phyloP scores from a whole-genome alignment of 1,139 yeast genomes.

The Yamadazyma epiphylla region DNA sequence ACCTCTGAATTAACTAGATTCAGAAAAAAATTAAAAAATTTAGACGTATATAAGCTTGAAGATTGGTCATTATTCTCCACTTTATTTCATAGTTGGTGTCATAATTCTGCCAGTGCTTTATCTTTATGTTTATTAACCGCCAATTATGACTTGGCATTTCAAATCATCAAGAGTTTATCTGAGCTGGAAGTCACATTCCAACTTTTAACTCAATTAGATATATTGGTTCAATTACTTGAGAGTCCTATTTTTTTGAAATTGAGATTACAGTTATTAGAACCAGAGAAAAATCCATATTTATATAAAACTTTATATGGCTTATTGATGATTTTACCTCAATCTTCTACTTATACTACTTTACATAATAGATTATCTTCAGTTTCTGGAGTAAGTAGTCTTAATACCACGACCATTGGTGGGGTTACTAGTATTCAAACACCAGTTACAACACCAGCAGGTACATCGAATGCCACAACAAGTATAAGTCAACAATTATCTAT shows the following conservation, averaged over 20 bases:
- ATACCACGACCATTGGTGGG: conserved; percentile 1
- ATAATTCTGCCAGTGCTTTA: conserved; percentile 84
- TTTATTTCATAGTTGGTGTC: conserved; percentile 88
- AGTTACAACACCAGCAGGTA: conserved; percentile 18
- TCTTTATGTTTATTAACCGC: conserved; percentile 85
- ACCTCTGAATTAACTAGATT: conserved; percentile 75
- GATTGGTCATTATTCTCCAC: conserved; percentile 74
- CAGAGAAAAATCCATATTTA: conserved; percentile 75
- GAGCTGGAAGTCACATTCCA: conserved; percentile 73
- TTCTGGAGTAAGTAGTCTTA: conserved; percentile 20
- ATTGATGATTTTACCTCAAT: conserved; percentile 92
- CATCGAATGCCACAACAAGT: conserved; percentile 14
- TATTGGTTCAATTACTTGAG: conserved; percentile 68
- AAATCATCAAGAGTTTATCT: conserved; percentile 69
- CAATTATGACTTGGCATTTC: conserved; percentile 83
- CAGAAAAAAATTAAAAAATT: conserved; percentile 59
- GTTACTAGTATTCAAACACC: conserved; percentile 9
- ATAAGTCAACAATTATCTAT: conserved; percentile 29
- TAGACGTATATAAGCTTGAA: conserved; percentile 45
- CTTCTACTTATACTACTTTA: conserved; percentile 82
- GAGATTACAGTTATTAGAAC: conserved; percentile 83
- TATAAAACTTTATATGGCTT: conserved; percentile 90
- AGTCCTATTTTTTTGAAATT: conserved; percentile 89
- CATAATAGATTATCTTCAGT: conserved; percentile 67
- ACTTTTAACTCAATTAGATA: conserved; percentile 72